Evolutionary conservation across 805 yeast genomes (phyloP).

Genomic region (Brettanomyces nanus): DNA sequence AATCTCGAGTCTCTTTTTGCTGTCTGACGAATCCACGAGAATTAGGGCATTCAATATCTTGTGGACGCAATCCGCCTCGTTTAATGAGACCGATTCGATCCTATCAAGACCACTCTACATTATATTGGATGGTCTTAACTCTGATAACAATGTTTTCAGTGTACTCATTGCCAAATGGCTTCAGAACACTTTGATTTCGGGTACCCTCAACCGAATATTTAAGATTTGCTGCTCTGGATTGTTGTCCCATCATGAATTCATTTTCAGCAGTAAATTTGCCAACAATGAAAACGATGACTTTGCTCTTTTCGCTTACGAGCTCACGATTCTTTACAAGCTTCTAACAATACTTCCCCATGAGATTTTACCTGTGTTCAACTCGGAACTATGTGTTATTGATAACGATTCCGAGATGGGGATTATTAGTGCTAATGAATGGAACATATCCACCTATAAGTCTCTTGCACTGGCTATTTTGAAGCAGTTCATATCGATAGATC

Average conservation of each 20-base stretch:
- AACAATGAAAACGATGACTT: conserved; percentile 45
- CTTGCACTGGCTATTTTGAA: conserved; percentile 38
- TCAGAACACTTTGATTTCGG: conserved; percentile 34
- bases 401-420: conserved; percentile 33
- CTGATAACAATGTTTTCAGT: conserved; percentile 33
- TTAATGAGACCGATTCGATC: conserved; percentile 40
- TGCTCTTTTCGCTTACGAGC: conserved; percentile 52
- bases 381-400: conserved; percentile 53
- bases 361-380: conserved; percentile 40
- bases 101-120: conserved; percentile 58
- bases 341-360: conserved; percentile 36
- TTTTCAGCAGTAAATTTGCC: conserved; percentile 18
- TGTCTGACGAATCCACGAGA: conserved; percentile 31
- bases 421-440: conserved; percentile 37
- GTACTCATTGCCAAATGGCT: conserved; percentile 44
- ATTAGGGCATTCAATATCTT: conserved; percentile 52
- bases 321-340: conserved; percentile 45
- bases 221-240: conserved; percentile 50
- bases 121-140: conserved; percentile 54
- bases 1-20: conserved; percentile 45
- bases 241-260: conserved; percentile 31
- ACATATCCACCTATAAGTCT: conserved; percentile 54
- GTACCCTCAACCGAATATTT: conserved; percentile 54
- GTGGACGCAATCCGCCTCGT: conserved; percentile 63
- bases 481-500: conserved; percentile 32